Percentiles rank a stretch among this genome's conserved stretches.
Conservation (phyloP, 768 basidiomycete species). For the Collybia mongolica region DNA sequence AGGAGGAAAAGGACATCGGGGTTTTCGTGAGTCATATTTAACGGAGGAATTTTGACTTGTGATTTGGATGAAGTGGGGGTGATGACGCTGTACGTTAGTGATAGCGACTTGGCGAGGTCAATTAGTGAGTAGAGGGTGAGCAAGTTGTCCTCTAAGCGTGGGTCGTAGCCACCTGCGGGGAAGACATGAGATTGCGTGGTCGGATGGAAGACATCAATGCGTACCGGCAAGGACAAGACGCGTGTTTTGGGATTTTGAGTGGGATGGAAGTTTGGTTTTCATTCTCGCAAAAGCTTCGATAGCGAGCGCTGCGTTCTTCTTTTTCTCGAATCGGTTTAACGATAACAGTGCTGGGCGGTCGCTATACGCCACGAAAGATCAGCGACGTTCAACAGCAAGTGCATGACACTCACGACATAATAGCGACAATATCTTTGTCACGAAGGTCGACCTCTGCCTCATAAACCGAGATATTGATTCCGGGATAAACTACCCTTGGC, state of each 20-base stretch:
- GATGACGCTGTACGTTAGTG: conserved; percentile 59
- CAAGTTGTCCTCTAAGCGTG: conserved; percentile 82
- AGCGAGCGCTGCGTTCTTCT: conserved; percentile 88
- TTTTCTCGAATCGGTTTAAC: conserved; percentile 92
- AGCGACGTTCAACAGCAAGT: not conserved
- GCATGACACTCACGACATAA: conserved; percentile 53
- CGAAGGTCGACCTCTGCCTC: conserved; percentile 38
- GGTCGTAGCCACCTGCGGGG: conserved; percentile 81
- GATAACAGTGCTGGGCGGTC: conserved; percentile 77
- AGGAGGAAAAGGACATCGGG: conserved; percentile 85
- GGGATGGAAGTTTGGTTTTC: conserved; percentile 21
- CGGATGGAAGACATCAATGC: conserved; percentile 5
- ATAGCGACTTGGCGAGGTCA: conserved; percentile 48
- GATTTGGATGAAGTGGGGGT: conserved; percentile 43
- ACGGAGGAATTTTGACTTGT: conserved; percentile 34
- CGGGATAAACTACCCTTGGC: conserved; percentile 91
- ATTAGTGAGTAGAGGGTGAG: conserved; percentile 64
- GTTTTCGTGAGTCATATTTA: conserved; percentile 31
- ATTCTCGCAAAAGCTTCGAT: conserved; percentile 73
- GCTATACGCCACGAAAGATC: conserved; percentile 25
- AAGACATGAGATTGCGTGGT: not conserved
- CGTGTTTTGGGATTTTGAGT: conserved; percentile 28
- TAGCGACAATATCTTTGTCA: conserved; percentile 50
- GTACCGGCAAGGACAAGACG: conserved; percentile 81
- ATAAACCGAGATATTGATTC: conserved; percentile 83